Percentiles rank a stretch among this genome's conserved stretches.
These are phyloP conservation scores for Colletotrichum nymphaeae DNA, from an alignment of 2,329 filamentous ascomycete genomes.

Conservation along the genomic window DNA sequence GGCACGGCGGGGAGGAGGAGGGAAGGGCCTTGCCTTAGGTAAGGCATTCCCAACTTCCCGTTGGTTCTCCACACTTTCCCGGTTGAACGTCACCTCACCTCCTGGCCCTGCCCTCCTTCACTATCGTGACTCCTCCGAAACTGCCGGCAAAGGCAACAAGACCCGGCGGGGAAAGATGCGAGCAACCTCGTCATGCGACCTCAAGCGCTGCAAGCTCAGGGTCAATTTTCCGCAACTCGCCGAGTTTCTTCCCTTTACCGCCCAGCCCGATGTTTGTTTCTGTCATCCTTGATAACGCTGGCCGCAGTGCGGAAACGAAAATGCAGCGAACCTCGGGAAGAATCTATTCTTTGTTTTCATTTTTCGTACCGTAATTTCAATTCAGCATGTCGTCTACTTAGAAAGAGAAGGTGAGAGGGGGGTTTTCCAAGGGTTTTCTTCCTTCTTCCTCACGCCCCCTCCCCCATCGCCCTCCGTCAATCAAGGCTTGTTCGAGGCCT, in stretches of 20 bases:
- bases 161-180: not conserved
- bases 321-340: not conserved
- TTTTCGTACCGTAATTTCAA: not conserved
- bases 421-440: not conserved
- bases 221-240: not conserved
- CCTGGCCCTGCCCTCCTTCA: not conserved
- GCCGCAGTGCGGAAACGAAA: not conserved
- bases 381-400: not conserved
- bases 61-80: not conserved
- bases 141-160: not conserved
- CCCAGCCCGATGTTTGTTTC: not conserved
- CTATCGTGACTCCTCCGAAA: not conserved
- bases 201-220: not conserved
- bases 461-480: not conserved
- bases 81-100: conserved; percentile 1
- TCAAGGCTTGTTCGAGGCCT: not conserved
- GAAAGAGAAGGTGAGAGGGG: not conserved
- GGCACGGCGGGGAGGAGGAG: not conserved
- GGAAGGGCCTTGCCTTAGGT: not conserved
- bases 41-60: not conserved
- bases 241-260: not conserved
- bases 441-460: not conserved
- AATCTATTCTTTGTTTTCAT: not conserved
- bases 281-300: not conserved
- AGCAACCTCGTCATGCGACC: not conserved